Conservation (phyloP, 306 rosid species). For the Gynostemma pentaphyllum region DNA sequence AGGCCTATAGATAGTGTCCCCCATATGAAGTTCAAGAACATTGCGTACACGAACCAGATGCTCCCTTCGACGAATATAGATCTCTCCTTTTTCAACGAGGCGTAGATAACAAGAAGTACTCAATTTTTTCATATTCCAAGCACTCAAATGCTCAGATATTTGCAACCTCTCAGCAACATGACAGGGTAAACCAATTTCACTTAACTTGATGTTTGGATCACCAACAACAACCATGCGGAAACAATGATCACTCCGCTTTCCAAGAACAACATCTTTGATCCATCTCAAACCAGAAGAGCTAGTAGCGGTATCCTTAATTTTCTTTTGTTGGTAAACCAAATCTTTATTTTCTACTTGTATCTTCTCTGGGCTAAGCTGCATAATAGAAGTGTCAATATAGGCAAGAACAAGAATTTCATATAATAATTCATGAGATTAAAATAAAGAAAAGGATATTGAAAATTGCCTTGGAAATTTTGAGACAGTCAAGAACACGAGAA, state of each 20-base stretch:
- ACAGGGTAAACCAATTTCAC: slow-evolving; percentile 74
- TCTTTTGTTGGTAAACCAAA: slow-evolving; percentile 42
- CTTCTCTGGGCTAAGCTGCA: slow-evolving; percentile 71
- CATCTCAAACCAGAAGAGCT: slow-evolving; percentile 80
- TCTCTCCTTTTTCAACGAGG: slow-evolving; percentile 48
- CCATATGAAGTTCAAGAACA: slow-evolving; percentile 40
- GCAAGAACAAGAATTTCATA: slow-evolving; percentile 15
- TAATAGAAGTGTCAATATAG: slow-evolving; percentile 19
- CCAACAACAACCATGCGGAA: slow-evolving; percentile 83
- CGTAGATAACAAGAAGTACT: slow-evolving; percentile 40
- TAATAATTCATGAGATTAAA: slow-evolving; percentile 9
- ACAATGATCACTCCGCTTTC: slow-evolving; percentile 75
- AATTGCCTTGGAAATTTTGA: slow-evolving; percentile 80
- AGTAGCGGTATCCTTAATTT: slow-evolving; percentile 50
- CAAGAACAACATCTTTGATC: slow-evolving; percentile 90
- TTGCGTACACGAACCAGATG: slow-evolving; percentile 24
- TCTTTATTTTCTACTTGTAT: slow-evolving; percentile 29
- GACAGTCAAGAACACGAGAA: slow-evolving; percentile 68
- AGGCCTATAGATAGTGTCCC: slow-evolving; percentile 67
- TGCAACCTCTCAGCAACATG: slow-evolving; percentile 71
- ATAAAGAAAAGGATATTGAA: slow-evolving; percentile 4
- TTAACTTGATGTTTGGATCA: slow-evolving; percentile 71
- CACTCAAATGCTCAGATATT: slow-evolving; percentile 55
- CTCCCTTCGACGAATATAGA: slow-evolving; percentile 50
- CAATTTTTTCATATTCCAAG: slow-evolving; percentile 47